Percentiles rank a stretch among this genome's conserved stretches.
Conservation (phyloP, 768 basidiomycete genomes). For the Mycena latifolia region DNA sequence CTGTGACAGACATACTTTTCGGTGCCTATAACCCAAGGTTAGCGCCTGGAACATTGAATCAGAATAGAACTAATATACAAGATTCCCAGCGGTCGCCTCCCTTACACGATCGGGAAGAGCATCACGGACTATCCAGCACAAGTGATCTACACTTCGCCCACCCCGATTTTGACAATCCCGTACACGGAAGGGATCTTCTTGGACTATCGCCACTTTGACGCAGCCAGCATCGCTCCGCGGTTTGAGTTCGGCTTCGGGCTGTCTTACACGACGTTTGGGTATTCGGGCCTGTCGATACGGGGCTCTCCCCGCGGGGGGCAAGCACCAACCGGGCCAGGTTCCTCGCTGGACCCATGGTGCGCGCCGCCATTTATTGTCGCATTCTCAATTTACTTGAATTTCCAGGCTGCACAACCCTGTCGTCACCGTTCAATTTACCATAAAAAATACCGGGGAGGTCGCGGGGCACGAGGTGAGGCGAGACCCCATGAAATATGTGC, state of each 20-base stretch:
- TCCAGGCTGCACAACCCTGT: slow-evolving; percentile 64
- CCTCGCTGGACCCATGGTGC: slow-evolving; percentile 64
- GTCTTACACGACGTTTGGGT: slow-evolving; percentile 69
- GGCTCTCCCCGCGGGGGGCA: slow-evolving; percentile 55
- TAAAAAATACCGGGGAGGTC: slow-evolving; percentile 66
- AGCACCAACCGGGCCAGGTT: slow-evolving; percentile 59
- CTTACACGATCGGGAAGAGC: slow-evolving; percentile 68
- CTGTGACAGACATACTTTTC: slow-evolving; percentile 68
- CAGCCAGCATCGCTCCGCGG: slow-evolving; percentile 56
- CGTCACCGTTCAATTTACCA: slow-evolving; percentile 62
- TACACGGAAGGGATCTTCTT: slow-evolving; percentile 71
- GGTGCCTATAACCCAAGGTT: slow-evolving; percentile 73
- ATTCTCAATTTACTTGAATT: neutral
- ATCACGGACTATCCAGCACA: slow-evolving; percentile 70
- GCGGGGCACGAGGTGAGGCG: slow-evolving; percentile 63
- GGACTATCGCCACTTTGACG: slow-evolving; percentile 69
- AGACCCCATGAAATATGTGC: neutral
- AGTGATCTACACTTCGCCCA: slow-evolving; percentile 52
- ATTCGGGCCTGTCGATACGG: slow-evolving; percentile 54
- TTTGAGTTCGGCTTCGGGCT: slow-evolving; percentile 66
- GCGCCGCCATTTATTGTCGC: neutral
- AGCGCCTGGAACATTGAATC: slow-evolving; percentile 23
- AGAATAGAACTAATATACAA: neutral
- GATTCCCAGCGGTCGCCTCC: slow-evolving; percentile 53
- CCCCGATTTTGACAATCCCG: slow-evolving; percentile 58